These are phyloP conservation scores for Bullera alba DNA, from an alignment of 768 basidiomycete species.

Conservation along the genomic window DNA sequence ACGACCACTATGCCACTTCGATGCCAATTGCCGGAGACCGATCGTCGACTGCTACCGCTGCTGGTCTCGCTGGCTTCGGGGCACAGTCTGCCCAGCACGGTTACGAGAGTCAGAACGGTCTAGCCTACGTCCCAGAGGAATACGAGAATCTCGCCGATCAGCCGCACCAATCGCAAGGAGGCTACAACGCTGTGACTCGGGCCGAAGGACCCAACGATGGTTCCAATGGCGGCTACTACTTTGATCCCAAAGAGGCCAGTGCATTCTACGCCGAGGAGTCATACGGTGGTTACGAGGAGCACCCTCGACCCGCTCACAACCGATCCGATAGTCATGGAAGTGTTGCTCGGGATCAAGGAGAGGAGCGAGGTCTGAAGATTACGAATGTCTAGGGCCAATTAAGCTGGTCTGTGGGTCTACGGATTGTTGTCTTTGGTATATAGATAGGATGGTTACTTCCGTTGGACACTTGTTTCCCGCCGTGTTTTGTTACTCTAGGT, in stretches of 20 bases:
- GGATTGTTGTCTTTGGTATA: not conserved
- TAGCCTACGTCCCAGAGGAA: not conserved
- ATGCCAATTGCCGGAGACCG: slow-evolving; percentile 21
- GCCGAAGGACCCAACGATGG: not conserved
- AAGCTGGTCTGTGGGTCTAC: not conserved
- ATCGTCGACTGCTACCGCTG: slow-evolving; percentile 23
- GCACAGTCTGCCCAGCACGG: slow-evolving; percentile 16
- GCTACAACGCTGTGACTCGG: not conserved
- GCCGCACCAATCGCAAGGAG: not conserved
- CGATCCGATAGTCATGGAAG: slow-evolving; percentile 29
- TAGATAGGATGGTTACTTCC: no score
- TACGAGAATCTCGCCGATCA: not conserved
- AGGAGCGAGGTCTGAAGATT: slow-evolving; percentile 24
- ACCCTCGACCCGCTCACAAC: slow-evolving; percentile 6
- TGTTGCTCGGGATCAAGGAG: slow-evolving; percentile 12
- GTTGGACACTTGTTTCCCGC: no score
- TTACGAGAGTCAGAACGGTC: slow-evolving; percentile 2
- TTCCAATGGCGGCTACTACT: slow-evolving; percentile 22
- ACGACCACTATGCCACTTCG: slow-evolving; percentile 40
- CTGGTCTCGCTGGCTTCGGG: slow-evolving; percentile 35
- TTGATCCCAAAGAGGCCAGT: slow-evolving; percentile 29
- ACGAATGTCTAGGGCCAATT: slow-evolving; percentile 19
- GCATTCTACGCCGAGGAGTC: slow-evolving; percentile 27
- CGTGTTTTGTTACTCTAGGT: no score
- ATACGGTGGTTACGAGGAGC: slow-evolving; percentile 27